Evolutionary conservation across 441 rosid genomes (phyloP).

Genomic region (Erysimum cheiri): DNA sequence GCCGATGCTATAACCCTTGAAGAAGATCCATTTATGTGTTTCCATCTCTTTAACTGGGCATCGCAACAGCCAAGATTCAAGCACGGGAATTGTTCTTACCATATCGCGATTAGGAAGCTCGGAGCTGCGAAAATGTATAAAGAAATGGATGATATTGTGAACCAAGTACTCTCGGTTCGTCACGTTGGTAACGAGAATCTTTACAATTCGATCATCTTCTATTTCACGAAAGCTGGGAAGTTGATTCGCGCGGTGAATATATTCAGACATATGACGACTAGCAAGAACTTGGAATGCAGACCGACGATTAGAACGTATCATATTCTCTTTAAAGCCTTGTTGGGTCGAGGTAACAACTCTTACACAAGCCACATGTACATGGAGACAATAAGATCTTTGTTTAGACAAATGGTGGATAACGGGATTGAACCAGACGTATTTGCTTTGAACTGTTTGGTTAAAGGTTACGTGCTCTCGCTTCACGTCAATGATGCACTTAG

Average conservation of each 20-base stretch:
- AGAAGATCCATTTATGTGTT: conserved; percentile 76
- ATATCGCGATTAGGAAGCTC: conserved; percentile 74
- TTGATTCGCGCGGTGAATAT: conserved; percentile 83
- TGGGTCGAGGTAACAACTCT: conserved; percentile 78
- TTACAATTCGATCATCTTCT: conserved; percentile 74
- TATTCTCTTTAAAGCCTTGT: conserved; percentile 75
- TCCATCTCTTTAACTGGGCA: conserved; percentile 87
- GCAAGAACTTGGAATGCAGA: conserved; percentile 65
- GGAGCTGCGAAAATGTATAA: conserved; percentile 83
- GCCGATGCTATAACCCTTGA: conserved; percentile 59
- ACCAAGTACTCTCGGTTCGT: conserved; percentile 75
- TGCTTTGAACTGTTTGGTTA: conserved; percentile 82
- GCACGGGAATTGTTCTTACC: conserved; percentile 70
- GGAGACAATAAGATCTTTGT: conserved; percentile 80
- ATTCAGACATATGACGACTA: conserved; percentile 74
- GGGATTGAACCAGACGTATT: conserved; percentile 85
- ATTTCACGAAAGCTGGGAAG: conserved; percentile 80
- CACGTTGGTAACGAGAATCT: conserved; percentile 75
- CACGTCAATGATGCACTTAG: conserved; percentile 93
- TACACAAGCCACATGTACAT: conserved; percentile 77
- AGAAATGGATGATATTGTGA: conserved; percentile 88
- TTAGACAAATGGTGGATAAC: conserved; percentile 82
- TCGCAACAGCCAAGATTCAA: conserved; percentile 79
- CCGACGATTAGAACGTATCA: conserved; percentile 84
- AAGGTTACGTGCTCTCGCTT: conserved; percentile 84